Evolutionary conservation across 176 grass and related monocot species (phyloP), one percentile per base, ranked within the genome.

Genomic region (Triticum turgidum): DNA sequence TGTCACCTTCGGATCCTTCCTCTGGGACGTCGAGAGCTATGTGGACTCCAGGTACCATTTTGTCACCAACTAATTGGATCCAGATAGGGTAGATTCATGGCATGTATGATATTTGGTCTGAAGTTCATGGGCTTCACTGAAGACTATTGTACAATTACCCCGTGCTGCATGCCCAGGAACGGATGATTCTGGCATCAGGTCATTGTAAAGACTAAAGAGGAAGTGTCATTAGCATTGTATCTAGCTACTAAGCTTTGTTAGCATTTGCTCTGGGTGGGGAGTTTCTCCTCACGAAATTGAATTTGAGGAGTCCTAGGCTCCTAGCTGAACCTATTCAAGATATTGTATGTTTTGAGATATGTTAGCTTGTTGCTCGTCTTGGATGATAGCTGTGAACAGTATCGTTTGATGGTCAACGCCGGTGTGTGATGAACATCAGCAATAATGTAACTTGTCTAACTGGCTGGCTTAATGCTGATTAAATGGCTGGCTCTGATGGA

Each of bases 11-110:
- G 97, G 97, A 8, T 96, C 97, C 11, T 94, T 99, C 84, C 92
- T 96, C 11, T 99, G 97, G 97, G 94, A 99, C 61, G 90, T 93
- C 7, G 97, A 99, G 85, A 91, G 89, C 89, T 99, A 87, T 83
- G 94, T 99, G 25, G 97, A 99, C 83, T 89, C 87, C 56, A 94
- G 94, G 85, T 96, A 99, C 80, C 97, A 96, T 91, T 96, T 99
- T 61, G 92, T 96, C 71, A 83, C 89, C 76, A 92, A 63, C 78
- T 87, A 87, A 21, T 65, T 78, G 62, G 37, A 61, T 75, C 58
- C 49, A 68, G 12, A 64, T 25, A 76, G 6, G 45, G 33, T 34
- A 30, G 47, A 69, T 81, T 68, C 51, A 27, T 61, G 84, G 41
- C 82, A 61, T 81, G 64, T 54, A 59, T 59, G 54, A n/a, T 58